phyloP scores from a whole-genome alignment of 1,284 basidiomycete genomes.

The Ceratobasidium theobromae region DNA sequence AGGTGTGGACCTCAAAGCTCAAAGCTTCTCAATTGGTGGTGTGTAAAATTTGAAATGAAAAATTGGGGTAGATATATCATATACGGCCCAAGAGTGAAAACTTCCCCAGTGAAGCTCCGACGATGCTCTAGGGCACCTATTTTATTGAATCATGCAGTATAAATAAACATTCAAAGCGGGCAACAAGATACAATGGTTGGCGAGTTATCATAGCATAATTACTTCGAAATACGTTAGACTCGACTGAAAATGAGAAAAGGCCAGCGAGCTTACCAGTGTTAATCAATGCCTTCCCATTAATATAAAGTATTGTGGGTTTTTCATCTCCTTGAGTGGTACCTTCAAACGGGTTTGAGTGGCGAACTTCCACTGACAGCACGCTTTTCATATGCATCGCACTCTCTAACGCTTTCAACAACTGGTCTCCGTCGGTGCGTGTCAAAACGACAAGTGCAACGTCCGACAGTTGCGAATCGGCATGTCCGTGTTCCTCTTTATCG shows the following conservation, averaged over 20 bases:
- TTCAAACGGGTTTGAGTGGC: constrained; percentile 38
- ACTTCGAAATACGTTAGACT: neutral
- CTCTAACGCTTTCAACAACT: constrained; percentile 58
- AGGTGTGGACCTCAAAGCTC: no score
- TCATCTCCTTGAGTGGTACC: neutral
- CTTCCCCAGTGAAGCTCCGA: no score
- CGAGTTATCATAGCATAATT: constrained; percentile 16
- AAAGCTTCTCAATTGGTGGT: no score
- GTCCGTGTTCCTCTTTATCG: constrained; percentile 51
- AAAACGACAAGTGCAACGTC: constrained; percentile 65
- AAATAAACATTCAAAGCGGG: neutral
- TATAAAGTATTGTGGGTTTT: constrained; percentile 51
- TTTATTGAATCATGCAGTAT: neutral
- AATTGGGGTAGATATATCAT: no score
- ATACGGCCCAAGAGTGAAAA: no score
- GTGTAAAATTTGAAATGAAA: no score
- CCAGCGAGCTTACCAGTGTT: constrained; percentile 52
- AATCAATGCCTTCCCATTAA: constrained; percentile 72
- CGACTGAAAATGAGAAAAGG: neutral
- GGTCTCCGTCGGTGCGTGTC: constrained; percentile 52
- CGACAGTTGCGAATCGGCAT: constrained; percentile 49
- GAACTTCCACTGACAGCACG: constrained; percentile 50
- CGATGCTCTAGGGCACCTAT: neutral
- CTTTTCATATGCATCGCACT: constrained; percentile 54
- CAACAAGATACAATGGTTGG: neutral